Base-by-base conservation (phyloP, 1,284 basidiomycete species). In the Apiotrichum laibachii region DNA sequence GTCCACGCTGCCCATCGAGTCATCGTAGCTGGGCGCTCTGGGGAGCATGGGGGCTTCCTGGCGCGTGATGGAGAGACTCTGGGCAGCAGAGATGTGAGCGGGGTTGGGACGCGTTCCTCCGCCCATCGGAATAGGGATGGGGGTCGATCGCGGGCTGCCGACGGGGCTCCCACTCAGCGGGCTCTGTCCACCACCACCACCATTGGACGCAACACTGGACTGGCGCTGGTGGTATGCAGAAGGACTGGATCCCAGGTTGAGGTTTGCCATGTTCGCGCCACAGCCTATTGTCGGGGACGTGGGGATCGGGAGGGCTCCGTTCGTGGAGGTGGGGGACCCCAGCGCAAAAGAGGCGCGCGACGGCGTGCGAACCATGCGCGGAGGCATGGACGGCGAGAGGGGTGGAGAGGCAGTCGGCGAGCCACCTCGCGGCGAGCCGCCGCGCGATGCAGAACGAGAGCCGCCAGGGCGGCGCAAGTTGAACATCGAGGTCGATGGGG, bases 401-500 rank as follows among this genome's bases (percentile, higher is more conserved):
- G 39, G 31, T 12, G 33, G 40, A 19, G 43, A 57, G 2, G 33
- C 34, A 7, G 55, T 26, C 5, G 21, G 57, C 2, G 49, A 57
- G 3, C 31, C 13, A 7, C 44, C 44, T 6, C 55, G 44, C 6
- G 53, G 50, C 1, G 33, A 18, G 8, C 51, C 45, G n/a, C 51
- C 19, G 1, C 43, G n/a, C 10, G 10, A 9, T 54, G 35, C 19
- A 39, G 33, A 12, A 42, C 44, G 47, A 26, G 40, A 18, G 22
- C 53, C 39, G 34, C 37, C 10, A 7, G 50, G 15, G 3, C 34
- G 18, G n/a, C 59, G 45, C 47, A 65, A 56, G 26, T 45, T 43
- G 26, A 65, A 65, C 1, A 65, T 49, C 1, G 59, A 56, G 3
- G 50, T 47, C 2, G 59, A 53, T 31, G 26, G 26, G 3, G 59